Percentiles rank a stretch among this genome's conserved stretches.
Evolutionary conservation across 768 basidiomycete species (phyloP).

Genomic region (Steccherinum ochraceum): DNA sequence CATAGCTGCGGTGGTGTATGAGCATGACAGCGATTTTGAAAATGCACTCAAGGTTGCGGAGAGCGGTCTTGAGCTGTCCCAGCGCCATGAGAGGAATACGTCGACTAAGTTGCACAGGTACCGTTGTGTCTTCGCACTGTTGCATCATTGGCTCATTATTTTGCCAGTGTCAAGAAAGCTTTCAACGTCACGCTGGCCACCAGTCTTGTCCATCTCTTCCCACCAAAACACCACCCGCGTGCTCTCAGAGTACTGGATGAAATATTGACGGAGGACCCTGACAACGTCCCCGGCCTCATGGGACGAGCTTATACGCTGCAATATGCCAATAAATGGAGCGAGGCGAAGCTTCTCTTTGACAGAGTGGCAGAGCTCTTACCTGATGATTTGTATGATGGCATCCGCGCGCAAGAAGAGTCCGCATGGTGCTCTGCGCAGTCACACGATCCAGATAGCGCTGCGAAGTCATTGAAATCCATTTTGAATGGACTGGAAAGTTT

Average conservation of each 20-base stretch:
- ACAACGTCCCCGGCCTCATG: conserved; percentile 63
- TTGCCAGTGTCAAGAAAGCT: conserved; percentile 52
- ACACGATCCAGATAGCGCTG: conserved; percentile 39
- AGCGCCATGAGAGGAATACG: conserved; percentile 45
- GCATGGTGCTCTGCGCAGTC: conserved; percentile 78
- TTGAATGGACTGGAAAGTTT: conserved; percentile 36
- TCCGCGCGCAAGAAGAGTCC: conserved; percentile 72
- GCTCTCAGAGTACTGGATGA: conserved; percentile 72
- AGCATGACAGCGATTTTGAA: conserved; percentile 64
- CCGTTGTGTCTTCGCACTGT: conserved; percentile 9
- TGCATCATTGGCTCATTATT: neutral
- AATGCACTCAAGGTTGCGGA: conserved; percentile 69
- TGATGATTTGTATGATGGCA: conserved; percentile 37
- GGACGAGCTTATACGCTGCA: conserved; percentile 71
- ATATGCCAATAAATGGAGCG: conserved; percentile 55
- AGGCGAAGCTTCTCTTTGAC: conserved; percentile 58
- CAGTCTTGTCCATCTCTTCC: conserved; percentile 76
- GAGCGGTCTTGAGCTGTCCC: conserved; percentile 54
- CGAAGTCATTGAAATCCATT: conserved; percentile 42
- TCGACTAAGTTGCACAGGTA: conserved; percentile 50
- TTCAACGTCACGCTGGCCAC: conserved; percentile 70
- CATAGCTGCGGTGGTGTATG: conserved; percentile 59
- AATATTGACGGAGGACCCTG: conserved; percentile 55
- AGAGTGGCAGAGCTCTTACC: conserved; percentile 44
- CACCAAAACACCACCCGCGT: conserved; percentile 84